Evolutionary conservation across 2,329 filamentous ascomycete genomes (phyloP), one percentile per base, ranked within the genome.

Genomic region (Colletotrichum lindemuthianum): DNA sequence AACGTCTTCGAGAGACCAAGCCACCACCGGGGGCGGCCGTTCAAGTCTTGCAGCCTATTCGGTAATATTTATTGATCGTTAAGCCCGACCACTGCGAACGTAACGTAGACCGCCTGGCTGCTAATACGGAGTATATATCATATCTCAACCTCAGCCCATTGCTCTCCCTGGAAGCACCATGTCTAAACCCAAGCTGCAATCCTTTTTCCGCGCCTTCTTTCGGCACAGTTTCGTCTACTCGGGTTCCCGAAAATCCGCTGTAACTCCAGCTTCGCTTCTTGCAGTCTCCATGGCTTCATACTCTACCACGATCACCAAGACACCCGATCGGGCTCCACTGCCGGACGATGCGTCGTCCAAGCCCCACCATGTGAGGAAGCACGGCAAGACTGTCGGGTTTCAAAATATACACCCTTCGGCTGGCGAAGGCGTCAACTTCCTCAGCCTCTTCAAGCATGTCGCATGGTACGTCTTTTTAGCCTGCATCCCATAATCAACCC

Each of bases 341-440:
- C 79, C 81, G 8, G 76, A 81, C 2, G 79, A 81, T 36, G 82
- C 81, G 34, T 69, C 73, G n/a, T 69, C 74, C 24, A 81, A 82
- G 59, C 75, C 81, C 16, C 84, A 87, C 68, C 83, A 87, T 65
- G 71, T 85, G 53, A 74, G 79, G 63, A 75, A 73, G 54, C 68
- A 75, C 45, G 82, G 82, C 45, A 70, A 65, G 32, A 68, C 78
- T 16, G 71, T 78, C 50, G 77, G 78, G 64, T 87, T 86, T 72
- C 75, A 75, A 61, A 87, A 87, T 66, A 79, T 81, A 0, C 79
- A 86, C 55, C 79, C 82, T n/a, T 86, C 84, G 0, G 82, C 74
- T 59, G 70, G 65, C 3, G 52, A 69, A 8, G 51, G 58, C 16
- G 66, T 66, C 2, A 52, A 66, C 13, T 45, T 67, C 1, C 59